phyloP scores from a whole-genome alignment of 108 stramenopile genomes.

The Chaetoceros muelleri region DNA sequence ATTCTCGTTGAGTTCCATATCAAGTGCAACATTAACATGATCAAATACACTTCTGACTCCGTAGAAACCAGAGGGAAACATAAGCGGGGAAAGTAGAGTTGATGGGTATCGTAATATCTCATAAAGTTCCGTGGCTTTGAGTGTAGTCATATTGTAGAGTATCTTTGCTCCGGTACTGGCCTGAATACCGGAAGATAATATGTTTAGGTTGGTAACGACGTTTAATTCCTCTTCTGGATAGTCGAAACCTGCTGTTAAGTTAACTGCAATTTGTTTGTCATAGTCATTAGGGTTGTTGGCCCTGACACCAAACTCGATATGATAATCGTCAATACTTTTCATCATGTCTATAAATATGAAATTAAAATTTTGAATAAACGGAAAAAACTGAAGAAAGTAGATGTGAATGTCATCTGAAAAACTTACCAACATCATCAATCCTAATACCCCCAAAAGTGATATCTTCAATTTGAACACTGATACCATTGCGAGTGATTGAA shows the following conservation, averaged over 20 bases:
- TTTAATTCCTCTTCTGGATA: neutral
- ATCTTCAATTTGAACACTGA: neutral
- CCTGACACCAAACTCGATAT: too few species aligned
- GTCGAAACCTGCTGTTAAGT: too few species aligned
- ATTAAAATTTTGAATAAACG: too few species aligned
- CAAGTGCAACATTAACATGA: neutral
- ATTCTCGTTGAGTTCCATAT: neutral
- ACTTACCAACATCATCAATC: too few species aligned
- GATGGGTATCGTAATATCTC: neutral
- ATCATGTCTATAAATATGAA: too few species aligned
- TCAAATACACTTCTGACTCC: neutral
- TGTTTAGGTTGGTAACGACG: neutral
- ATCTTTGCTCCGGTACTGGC: neutral
- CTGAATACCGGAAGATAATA: neutral
- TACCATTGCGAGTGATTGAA: neutral
- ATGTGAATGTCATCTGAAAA: too few species aligned
- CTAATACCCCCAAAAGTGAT: too few species aligned
- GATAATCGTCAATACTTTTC: too few species aligned
- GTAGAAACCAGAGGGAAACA: neutral
- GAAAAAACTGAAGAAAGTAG: too few species aligned
- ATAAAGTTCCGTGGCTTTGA: neutral
- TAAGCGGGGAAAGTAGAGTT: neutral
- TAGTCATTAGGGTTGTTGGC: too few species aligned
- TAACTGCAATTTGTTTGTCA: too few species aligned
- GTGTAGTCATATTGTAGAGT: neutral